Conservation (phyloP, 2,329 filamentous ascomycete genomes). For the Pestalotiopsis fici region DNA sequence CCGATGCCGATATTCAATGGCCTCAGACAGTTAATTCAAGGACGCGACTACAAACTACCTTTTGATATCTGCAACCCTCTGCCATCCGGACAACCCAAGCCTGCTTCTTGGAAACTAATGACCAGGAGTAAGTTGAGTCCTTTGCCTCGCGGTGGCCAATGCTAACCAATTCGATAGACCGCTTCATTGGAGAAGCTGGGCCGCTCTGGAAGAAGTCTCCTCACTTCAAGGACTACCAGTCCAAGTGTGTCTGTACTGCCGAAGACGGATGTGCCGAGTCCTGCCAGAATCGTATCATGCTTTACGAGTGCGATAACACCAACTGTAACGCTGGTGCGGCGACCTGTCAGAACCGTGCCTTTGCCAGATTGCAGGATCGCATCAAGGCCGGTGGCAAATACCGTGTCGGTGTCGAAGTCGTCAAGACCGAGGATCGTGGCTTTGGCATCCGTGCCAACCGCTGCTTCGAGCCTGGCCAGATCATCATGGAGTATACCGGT, state of each 20-base stretch:
- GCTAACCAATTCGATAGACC: slow-evolving; percentile 57
- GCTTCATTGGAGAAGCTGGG: slow-evolving; percentile 83
- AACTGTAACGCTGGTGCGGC: slow-evolving; percentile 83
- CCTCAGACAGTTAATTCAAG: slow-evolving; percentile 68
- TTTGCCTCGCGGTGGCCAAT: neutral
- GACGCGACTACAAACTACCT: slow-evolving; percentile 84
- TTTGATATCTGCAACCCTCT: slow-evolving; percentile 89
- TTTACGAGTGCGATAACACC: slow-evolving; percentile 90
- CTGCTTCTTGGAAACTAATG: slow-evolving; percentile 88
- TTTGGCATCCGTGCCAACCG: slow-evolving; percentile 91
- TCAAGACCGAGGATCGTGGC: slow-evolving; percentile 86
- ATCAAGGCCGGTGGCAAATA: slow-evolving; percentile 80
- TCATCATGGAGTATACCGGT: slow-evolving; percentile 97
- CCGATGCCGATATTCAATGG: slow-evolving; percentile 81
- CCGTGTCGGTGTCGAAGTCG: slow-evolving; percentile 90
- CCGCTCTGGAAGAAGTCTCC: slow-evolving; percentile 80
- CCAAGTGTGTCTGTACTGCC: slow-evolving; percentile 74
- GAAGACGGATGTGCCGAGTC: slow-evolving; percentile 84
- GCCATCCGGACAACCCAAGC: slow-evolving; percentile 83
- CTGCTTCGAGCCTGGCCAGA: slow-evolving; percentile 83
- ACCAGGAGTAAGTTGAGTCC: slow-evolving; percentile 72
- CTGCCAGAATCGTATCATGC: slow-evolving; percentile 95
- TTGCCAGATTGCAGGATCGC: slow-evolving; percentile 76
- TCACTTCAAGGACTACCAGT: slow-evolving; percentile 72
- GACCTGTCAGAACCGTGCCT: slow-evolving; percentile 82